Evolutionary conservation across 495 filamentous ascomycete genomes (phyloP), one percentile per base, ranked within the genome.

Genomic region (Aspergillus mulundensis): DNA sequence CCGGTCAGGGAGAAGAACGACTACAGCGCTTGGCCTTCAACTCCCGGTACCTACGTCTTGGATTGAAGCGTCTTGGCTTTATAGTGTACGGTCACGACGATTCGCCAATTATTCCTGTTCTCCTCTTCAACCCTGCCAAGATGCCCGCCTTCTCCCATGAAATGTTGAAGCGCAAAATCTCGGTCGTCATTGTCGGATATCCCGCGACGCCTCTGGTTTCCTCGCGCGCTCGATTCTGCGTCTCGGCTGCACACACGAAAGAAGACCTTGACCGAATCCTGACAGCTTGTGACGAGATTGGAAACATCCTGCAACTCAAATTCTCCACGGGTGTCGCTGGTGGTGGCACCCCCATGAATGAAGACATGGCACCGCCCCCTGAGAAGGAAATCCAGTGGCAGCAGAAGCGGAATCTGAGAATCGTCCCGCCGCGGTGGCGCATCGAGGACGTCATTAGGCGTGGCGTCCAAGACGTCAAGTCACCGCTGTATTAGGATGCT

Each of bases 121-220:
- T 96, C 53, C 83, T 98, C 30, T 98, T 96, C 77, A 90, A 96
- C 74, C 95, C 94, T 10, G 94, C 87, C 53, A 98, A 98, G 73
- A 95, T 98, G 77, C 89, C 94, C 7, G 94, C 94, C 30, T 98
- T 98, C 72, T 95, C 90, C 32, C 94, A 95, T 69, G 93, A 97
- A 71, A 97, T 98, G 94, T 82, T 97, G 30, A 87, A 86, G 64
- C 89, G 94, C 60, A 97, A 96, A 73, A 97, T 98, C 58, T 93
- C 93, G n/a, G 91, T 97, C 43, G 94, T 98, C 43, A 87, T 98
- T 36, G 94, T 98, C 56, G 95, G 94, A 44, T 98, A 98, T 65
- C 94, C 94, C 1, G 94, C 94, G 16, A 98, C 94, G n/a, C 94
- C 94, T 4, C 81, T 98, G 50, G 91, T 97, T 54, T 92, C 87